Conservation (phyloP, 2,329 filamentous ascomycete genomes). For the Proliferodiscus dingleyae region DNA sequence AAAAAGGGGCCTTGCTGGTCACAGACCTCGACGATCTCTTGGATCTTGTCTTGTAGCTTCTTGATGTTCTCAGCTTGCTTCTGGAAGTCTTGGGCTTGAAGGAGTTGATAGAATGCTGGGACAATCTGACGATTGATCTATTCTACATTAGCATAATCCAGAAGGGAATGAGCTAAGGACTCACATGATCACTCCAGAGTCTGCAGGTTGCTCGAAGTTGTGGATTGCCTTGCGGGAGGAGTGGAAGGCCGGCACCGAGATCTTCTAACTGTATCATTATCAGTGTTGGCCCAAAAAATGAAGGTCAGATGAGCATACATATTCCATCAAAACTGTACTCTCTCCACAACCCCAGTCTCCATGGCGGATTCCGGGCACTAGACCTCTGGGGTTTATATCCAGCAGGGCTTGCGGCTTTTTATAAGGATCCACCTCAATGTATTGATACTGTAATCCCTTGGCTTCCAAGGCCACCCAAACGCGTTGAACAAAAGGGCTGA, state of each 20-base stretch:
- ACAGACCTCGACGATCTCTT: conserved; percentile 34
- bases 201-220: conserved; percentile 69
- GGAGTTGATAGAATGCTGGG: conserved; percentile 68
- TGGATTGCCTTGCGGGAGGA: conserved; percentile 61
- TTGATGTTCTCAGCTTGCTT: conserved; percentile 55
- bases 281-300: conserved; percentile 1
- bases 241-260: conserved; percentile 50
- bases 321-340: conserved; percentile 79
- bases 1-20: conserved; percentile 33
- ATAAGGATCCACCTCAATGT: conserved; percentile 80
- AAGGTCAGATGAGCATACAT: conserved; percentile 46
- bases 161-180: conserved; percentile 23
- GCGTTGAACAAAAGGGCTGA: conserved; percentile 73
- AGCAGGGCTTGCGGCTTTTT: conserved; percentile 65
- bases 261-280: conserved; percentile 61
- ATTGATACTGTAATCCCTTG: conserved; percentile 76
- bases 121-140: conserved; percentile 74
- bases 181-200: conserved; percentile 75
- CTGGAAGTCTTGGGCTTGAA: conserved; percentile 57
- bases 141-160: conserved; percentile 4
- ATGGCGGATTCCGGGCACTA: conserved; percentile 72
- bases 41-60: conserved; percentile 62
- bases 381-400: conserved; percentile 69
- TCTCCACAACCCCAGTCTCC: conserved; percentile 80
- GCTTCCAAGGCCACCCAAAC: conserved; percentile 85